Evolutionary conservation across 2,329 filamentous ascomycete genomes (phyloP).

Genomic region (Aspergillus brasiliensis): DNA sequence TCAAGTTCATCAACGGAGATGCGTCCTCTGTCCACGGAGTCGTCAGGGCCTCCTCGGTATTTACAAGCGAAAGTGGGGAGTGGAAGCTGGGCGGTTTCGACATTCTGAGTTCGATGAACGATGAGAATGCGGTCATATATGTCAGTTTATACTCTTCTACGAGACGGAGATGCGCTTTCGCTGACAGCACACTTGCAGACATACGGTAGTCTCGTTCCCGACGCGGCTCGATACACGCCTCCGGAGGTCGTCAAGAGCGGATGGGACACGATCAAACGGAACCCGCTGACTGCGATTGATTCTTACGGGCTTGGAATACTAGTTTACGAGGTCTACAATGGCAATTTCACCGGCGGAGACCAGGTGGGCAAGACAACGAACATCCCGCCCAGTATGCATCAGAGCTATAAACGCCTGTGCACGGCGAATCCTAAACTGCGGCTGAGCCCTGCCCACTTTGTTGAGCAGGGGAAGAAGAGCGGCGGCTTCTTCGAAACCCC

Average conservation of each 20-base stretch:
- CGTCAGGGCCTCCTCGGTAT: slow-evolving; percentile 82
- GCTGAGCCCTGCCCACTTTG: slow-evolving; percentile 78
- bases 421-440: slow-evolving; percentile 88
- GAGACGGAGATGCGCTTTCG: background rate
- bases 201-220: slow-evolving; percentile 83
- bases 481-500: slow-evolving; percentile 92
- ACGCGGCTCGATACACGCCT: slow-evolving; percentile 79
- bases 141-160: slow-evolving; percentile 45
- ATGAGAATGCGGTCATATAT: slow-evolving; percentile 91
- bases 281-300: slow-evolving; percentile 79
- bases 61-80: slow-evolving; percentile 92
- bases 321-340: slow-evolving; percentile 90
- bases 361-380: slow-evolving; percentile 83
- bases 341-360: slow-evolving; percentile 72
- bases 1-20: slow-evolving; percentile 96
- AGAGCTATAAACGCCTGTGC: slow-evolving; percentile 84
- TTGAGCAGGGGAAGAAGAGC: slow-evolving; percentile 81
- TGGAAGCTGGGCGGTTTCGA: slow-evolving; percentile 98
- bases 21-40: slow-evolving; percentile 88
- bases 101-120: slow-evolving; percentile 89
- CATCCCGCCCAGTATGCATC: slow-evolving; percentile 84
- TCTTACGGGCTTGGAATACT: slow-evolving; percentile 83
- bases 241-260: slow-evolving; percentile 83
- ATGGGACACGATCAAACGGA: slow-evolving; percentile 89
- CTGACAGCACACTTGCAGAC: slow-evolving; percentile 55